Base-by-base conservation (phyloP, 2,329 filamentous ascomycete species). In the Cladorrhinum sp. region DNA sequence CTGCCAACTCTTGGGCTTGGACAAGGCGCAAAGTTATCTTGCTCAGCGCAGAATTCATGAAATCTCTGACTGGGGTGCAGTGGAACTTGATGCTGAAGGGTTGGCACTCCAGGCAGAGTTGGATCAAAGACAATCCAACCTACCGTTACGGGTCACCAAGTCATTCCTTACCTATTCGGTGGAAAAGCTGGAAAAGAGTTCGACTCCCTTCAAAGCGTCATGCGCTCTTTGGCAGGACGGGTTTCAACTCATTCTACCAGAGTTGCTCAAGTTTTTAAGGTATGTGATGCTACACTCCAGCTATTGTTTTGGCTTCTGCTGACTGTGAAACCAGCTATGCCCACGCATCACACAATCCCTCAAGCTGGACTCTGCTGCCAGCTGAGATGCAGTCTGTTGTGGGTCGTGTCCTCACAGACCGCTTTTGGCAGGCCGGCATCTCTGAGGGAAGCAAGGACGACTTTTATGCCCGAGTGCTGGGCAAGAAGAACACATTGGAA, bases 371-470 rank as follows among this genome's bases (percentile, higher is more conserved):
- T 9, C 84, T 87, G 29, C 77, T 96, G 16, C 88, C 92, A 1
- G 73, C 79, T 10, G 91, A 96, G 48, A 88, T 96, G 80, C 87
- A 87, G 61, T 78, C 82, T 4, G 85, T 96, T 56, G 90, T 98
- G 41, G 84, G 86, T 49, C 85, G 91, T 22, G 92, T 98, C 20
- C 78, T 99, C 22, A 96, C 92, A 13, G 95, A 99, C 74, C 85
- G 95, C 23, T 99, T 99, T 73, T 99, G 95, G 95, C 95, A 99
- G 78, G 92, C 93, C 6, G 95, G 95, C 9, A 99, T 99, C 55
- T 98, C 95, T 0, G 90, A 89, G 63, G 95, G 96, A 24, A 98
- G 91, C 68, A 92, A 95, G 72, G 95, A 98, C 64, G 93, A 98
- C 61, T 99, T 99, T 72, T 98, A 97, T 74, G 90, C 92, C 29